Base-by-base conservation (phyloP, 2,329 filamentous ascomycete species). In the Sporothrix curviconia region DNA sequence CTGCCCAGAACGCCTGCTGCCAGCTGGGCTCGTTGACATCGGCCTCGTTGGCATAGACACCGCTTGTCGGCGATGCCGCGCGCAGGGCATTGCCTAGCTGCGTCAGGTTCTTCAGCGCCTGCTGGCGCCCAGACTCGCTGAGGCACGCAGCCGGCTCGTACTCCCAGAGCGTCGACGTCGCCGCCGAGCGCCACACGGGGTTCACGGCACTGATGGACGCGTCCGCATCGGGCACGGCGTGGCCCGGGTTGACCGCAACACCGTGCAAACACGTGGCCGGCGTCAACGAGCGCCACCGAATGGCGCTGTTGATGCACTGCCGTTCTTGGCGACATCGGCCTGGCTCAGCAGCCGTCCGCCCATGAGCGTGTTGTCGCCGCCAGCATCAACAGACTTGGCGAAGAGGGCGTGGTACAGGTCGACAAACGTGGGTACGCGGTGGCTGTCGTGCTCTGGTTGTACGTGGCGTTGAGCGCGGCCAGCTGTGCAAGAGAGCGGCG, bases 261-360 rank as follows among this genome's bases (percentile, higher is more conserved):
- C 61, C 61, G 14, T n/a, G 47, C 54, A 36, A 63, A 60, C 4
- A 5, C 2, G 46, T 58, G 55, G 11, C 59, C 59, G 4, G 51
- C 59, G 30, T 60, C 52, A n/a, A 60, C 59, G 19, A 60, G 24
- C 9, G 17, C 36, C n/a, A n/a, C 62, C 67, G 63, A 60, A 74
- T 70, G 3, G 73, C 68, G 1, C 66, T 60, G 57, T 73, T 62
- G 55, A 74, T 71, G 44, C 66, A 15, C 67, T 64, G 56, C 71
- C 70, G 57, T 70, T 69, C 40, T 64, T 65, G 43, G 65, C 64
- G 8, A 72, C 69, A 53, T 74, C 72, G 49, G 67, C 54, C 44
- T 70, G 68, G 12, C 64, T 68, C 55, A 75, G 66, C 56, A 70
- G 65, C 68, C 72, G 73, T 5, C 72, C 72, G 24, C 72, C 71